Base-by-base conservation (phyloP, 2,329 filamentous ascomycete species). In the Clonostachys byssicola region DNA sequence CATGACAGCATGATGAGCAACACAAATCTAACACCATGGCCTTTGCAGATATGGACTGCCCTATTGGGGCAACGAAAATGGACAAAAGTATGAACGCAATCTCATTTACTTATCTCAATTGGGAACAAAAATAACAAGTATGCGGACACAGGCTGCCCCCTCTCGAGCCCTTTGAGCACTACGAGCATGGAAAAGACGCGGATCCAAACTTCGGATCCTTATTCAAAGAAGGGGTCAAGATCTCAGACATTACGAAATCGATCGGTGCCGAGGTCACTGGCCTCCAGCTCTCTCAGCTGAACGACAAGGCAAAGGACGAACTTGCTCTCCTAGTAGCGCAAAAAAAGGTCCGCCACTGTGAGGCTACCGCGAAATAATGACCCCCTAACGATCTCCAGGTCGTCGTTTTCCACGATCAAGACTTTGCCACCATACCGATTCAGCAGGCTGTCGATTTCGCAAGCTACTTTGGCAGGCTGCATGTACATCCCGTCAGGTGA, bases 401-500 rank as follows among this genome's bases (percentile, higher is more conserved):
- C 6, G 86, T 90, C 14, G 82, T 85, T 33, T 92, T 92, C 75
- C 81, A 86, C 20, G 75, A 83, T 58, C 88, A 92, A 60, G 85
- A 92, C 62, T 83, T 86, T 54, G 81, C 81, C 38, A 74, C 87
- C 53, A 73, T 90, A 10, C 78, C 86, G 7, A 90, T 92, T 57
- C 63, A 79, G 30, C 75, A 88, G 9, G 88, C 85, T 2, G 72
- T 90, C 36, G 75, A 85, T 17, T 84, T 83, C 53, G 88, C 83
- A 43, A 75, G 79, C 45, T 91, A 92, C 68, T 94, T 91, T 59
- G 89, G 89, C 42, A 82, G 86, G 9, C 86, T 88, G 56, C 89
- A 94, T 68, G 88, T 92, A 48, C 89, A 92, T 56, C 88, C 88
- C 5, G 18, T 20, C 18, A 20, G 18, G 18, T 20, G 4, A 20